Evolutionary conservation across 2,329 filamentous ascomycete species (phyloP).

Genomic region (Xylaria sp.): DNA sequence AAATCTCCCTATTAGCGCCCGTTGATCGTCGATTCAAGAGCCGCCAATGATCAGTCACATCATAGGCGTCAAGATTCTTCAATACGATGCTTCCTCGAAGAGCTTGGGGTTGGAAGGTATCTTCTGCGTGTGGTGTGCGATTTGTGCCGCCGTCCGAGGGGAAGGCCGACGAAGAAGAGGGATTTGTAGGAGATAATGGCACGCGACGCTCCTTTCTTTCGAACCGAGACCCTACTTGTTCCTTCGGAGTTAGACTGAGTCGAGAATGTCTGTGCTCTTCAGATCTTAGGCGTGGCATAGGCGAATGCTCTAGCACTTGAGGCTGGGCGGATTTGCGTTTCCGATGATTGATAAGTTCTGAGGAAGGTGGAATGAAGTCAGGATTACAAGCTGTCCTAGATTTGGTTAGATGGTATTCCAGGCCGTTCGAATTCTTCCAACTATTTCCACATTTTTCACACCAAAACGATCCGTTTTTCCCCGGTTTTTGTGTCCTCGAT

Average conservation of each 20-base stretch:
- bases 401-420: conserved; percentile 68
- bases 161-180: neutral
- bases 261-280: conserved; percentile 19
- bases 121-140: neutral
- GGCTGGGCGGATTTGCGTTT: conserved; percentile 25
- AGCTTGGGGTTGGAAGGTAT: conserved; percentile 8
- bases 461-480: conserved; percentile 48
- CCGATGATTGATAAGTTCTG: conserved; percentile 37
- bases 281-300: neutral
- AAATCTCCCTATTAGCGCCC: neutral
- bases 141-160: neutral
- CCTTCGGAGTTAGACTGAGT: conserved; percentile 21
- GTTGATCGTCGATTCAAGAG: conserved; percentile 8
- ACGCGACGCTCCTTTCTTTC: conserved; percentile 1
- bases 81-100: conserved; percentile 37
- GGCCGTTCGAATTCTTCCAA: conserved; percentile 68
- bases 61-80: conserved; percentile 42
- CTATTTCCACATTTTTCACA: conserved; percentile 64
- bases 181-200: neutral
- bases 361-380: conserved; percentile 50
- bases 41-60: conserved; percentile 37
- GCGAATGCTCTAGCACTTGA: conserved; percentile 15
- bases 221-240: conserved; percentile 29
- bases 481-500: conserved; percentile 1
- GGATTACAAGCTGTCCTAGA: conserved; percentile 66